Conservation (phyloP, 345 rosid species). For the Euphorbia peplus region DNA sequence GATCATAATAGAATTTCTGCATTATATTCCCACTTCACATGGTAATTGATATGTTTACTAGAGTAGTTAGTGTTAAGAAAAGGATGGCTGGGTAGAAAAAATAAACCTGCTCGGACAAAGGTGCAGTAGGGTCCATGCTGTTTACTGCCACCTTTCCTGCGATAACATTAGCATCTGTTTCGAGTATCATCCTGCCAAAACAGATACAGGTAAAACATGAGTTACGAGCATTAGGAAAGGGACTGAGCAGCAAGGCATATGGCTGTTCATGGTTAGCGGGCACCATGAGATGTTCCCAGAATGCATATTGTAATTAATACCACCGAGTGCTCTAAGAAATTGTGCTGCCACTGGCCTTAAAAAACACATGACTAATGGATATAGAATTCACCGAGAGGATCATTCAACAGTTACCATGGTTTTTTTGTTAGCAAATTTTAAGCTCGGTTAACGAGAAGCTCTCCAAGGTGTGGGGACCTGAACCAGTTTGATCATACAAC, state of each 20-base stretch:
- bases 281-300: no score
- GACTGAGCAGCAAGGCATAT: neutral
- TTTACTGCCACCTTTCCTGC: constrained; percentile 88
- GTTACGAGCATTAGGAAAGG: neutral
- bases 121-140: constrained; percentile 65
- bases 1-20: no score
- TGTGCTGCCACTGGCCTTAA: neutral
- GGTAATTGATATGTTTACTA: neutral
- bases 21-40: neutral
- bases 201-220: neutral
- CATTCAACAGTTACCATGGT: neutral
- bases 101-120: constrained; percentile 83
- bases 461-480: neutral
- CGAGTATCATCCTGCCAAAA: constrained; percentile 70
- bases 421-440: neutral
- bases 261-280: no score
- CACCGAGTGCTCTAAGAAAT: neutral
- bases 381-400: no score
- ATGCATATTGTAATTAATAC: no score
- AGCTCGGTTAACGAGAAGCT: neutral
- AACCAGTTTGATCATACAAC: neutral
- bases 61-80: neutral
- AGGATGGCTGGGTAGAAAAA: neutral
- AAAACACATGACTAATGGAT: no score
- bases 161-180: constrained; percentile 70